Evolutionary conservation across 805 yeast species (phyloP), one percentile per base, ranked within the genome.

Genomic region (Hermanozyma aechmeae): DNA sequence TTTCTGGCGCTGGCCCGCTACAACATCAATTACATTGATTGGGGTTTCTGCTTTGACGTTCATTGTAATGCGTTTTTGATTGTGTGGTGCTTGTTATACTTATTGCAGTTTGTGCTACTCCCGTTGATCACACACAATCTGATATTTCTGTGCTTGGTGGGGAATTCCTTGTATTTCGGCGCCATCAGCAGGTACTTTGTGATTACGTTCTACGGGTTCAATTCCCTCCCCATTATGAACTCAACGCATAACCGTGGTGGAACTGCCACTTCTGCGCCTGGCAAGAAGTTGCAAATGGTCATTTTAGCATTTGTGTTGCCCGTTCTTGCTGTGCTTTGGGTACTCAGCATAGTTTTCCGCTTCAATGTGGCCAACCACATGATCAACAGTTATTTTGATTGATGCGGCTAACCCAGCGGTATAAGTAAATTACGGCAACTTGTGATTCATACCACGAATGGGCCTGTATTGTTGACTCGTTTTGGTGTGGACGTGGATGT

Each of bases 1-100:
- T 20, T 41, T 15, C 27, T 39, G 16, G 29, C 30, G 7, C 33
- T 37, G 8, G 24, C 41, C 14, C 18, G 29, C 14, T 49, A 47
- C 31, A 56, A 48, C 34, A 45, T 49, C 25, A 62, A 45, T 49
- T 64, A 47, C 40, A 58, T 84, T 30, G 96, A 87, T 50, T 87
- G 96, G 96, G 86, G 89, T 1, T 86, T 84, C 50, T 85, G 96
- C 58, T 87, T 87, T 50, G 96, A 86, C 46, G 78, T 86, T 16
- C 96, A 87, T 56, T 84, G 95, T 60, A 87, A 87, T 53, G 72
- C 40, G 32, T 41, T 41, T 15, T 38, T 41, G 27, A 29, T 41
- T 11, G 76, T 85, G 25, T 84, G 94, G 94, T 66, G 83, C 30
- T 54, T 71, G 28, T 60, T 85, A 21, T 82, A 85, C 51, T 65